Base-by-base conservation (phyloP, 106 monocot species). In the Iris macrosiphon region DNA sequence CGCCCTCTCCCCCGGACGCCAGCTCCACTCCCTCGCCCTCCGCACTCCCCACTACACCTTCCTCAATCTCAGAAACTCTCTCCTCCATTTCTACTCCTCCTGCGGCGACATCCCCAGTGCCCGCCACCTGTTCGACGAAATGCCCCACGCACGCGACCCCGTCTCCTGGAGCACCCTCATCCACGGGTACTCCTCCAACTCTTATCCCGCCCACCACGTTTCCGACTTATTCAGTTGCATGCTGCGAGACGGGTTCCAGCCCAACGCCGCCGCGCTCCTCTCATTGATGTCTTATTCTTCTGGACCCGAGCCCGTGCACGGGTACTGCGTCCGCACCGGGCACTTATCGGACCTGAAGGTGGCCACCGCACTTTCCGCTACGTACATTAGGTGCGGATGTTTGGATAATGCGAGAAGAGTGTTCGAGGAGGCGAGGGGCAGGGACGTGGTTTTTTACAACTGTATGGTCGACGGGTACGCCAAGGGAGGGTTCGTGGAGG, bases 361-460 rank as follows among this genome's bases (percentile, higher is more conserved):
- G 23, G 67, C 75, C 1, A 75, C 68, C 31, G 75, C 72, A 3
- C 16, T 72, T 1, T 19, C 45, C 11, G 28, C 63, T 0, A 40
- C 57, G 61, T 79, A 75, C 13, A 10, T 26, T 1, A 85, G 58
- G 16, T 26, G 7, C 7, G 60, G 49, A 3, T 40, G 31, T 22
- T 34, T 79, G 65, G 71, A 65, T 39, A 40, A 28, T 4, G 84
- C 79, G 31, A 29, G 40, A 20, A 40, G 12, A 24, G 15, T 72
- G 18, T 84, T 84, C 17, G 64, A 72, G 10, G 37, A 51, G 15
- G 54, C 64, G 25, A 27, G 45, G 11, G 22, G 22, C 13, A 79
- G 48, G 40, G 84, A 84, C 46, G 29, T 75, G 31, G 79, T 84
- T 18, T 25, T 68, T 63, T 85, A 75, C 47, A 85, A 85, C 42